Evolutionary conservation across 495 filamentous ascomycete species (phyloP).

Genomic region (Elasticomyces elasticus): DNA sequence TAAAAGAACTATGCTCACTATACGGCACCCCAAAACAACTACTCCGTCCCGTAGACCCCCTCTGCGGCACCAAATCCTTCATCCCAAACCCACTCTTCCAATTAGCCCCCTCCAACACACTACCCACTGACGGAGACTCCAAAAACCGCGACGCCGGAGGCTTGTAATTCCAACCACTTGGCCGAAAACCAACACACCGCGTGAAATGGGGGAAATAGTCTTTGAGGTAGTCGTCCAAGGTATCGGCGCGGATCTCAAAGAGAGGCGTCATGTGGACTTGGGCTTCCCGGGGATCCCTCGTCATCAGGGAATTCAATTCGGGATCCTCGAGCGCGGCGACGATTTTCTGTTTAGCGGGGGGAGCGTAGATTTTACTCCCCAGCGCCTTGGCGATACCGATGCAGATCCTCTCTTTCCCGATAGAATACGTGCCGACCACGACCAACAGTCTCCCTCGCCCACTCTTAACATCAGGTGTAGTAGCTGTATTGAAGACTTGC

Average conservation of each 20-base stretch:
- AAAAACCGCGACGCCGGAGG: slow-evolving; percentile 54
- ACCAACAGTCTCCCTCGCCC: slow-evolving; percentile 65
- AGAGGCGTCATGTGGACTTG: slow-evolving; percentile 97
- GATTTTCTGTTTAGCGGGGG: slow-evolving; percentile 70
- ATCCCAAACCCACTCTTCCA: slow-evolving; percentile 64
- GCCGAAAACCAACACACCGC: slow-evolving; percentile 82
- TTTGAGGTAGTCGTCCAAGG: slow-evolving; percentile 77
- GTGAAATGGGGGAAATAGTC: slow-evolving; percentile 65
- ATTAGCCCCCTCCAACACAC: slow-evolving; percentile 58
- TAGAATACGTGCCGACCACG: slow-evolving; percentile 91
- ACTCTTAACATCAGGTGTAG: slow-evolving; percentile 22
- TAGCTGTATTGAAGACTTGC: slow-evolving; percentile 14
- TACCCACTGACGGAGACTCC: slow-evolving; percentile 53
- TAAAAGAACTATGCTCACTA: slow-evolving; percentile 85
- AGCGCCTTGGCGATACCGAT: slow-evolving; percentile 82
- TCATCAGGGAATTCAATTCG: slow-evolving; percentile 66
- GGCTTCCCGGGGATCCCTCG: slow-evolving; percentile 66
- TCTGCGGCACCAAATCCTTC: slow-evolving; percentile 60
- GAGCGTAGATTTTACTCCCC: slow-evolving; percentile 81
- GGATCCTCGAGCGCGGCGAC: slow-evolving; percentile 76
- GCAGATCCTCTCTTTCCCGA: slow-evolving; percentile 96
- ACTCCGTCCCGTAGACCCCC: slow-evolving; percentile 64
- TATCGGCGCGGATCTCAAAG: slow-evolving; percentile 80
- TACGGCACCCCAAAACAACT: slow-evolving; percentile 89
- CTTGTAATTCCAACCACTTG: slow-evolving; percentile 84